phyloP scores from a whole-genome alignment of 495 filamentous ascomycete genomes.

The Aspergillus nidulans region DNA sequence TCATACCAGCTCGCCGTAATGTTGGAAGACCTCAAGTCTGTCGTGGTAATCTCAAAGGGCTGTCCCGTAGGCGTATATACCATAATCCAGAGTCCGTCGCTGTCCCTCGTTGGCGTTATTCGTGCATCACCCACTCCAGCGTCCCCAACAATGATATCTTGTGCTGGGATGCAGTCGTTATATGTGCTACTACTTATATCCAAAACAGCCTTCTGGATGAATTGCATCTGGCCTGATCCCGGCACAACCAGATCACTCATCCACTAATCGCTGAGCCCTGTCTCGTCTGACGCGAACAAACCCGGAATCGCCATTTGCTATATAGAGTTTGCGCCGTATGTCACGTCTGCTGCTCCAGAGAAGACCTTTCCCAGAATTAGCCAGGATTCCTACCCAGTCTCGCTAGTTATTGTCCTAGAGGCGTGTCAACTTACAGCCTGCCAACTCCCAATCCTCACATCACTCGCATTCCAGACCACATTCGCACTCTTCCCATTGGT shows the following conservation, averaged over 20 bases:
- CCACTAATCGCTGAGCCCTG: neutral
- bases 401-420: neutral
- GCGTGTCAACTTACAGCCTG: neutral
- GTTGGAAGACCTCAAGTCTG: too few species aligned
- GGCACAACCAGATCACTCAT: neutral
- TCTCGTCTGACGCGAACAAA: neutral
- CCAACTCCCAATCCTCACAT: conserved; percentile 7
- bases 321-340: conserved; percentile 2
- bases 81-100: conserved; percentile 2
- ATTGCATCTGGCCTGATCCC: conserved; percentile 9
- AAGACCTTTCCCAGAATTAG: neutral
- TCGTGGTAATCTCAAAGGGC: neutral
- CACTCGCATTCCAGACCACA: neutral
- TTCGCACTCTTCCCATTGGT: conserved; percentile 8
- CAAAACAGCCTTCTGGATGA: conserved; percentile 1
- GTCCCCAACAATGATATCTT: conserved; percentile 6
- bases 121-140: conserved; percentile 2
- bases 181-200: neutral
- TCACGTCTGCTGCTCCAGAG: conserved; percentile 3
- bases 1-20: too few species aligned
- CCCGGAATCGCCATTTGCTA: neutral
- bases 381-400: too few species aligned
- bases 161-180: conserved; percentile 1
- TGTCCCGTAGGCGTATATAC: conserved; percentile 10
- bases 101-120: neutral